Base-by-base conservation (phyloP, 2,329 filamentous ascomycete genomes). In the Colletotrichum magnum region DNA sequence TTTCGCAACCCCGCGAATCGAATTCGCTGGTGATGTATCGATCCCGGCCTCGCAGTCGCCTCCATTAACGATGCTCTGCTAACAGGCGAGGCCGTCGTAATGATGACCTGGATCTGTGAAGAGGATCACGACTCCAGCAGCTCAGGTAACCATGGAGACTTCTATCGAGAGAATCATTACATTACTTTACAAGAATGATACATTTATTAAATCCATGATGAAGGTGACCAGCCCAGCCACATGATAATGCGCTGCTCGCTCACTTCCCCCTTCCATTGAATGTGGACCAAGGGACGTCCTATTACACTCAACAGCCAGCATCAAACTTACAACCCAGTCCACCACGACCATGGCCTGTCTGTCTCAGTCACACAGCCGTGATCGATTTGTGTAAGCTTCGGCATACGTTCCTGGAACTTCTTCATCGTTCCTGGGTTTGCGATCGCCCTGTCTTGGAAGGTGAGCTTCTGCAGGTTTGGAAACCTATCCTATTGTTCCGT, bases 1-100 rank as follows among this genome's bases (percentile, higher is more conserved):
- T 13, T 21, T 43, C 52, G 52, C 36, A 51, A 16, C 41, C 32
- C 32, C 13, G 52, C 52, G 21, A 36, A 68, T 47, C 5, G 21
- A 50, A 13, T 41, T 41, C 28, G 21, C 18, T 43, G 3, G 18
- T 36, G 36, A 15, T 21, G n/a, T 10, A 13, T 39, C 15, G n/a
- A 47, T 32, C 28, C 47, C 16, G 45, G 39, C 28, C 41, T 26
- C 39, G 39, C 10, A 13, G 10, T 43, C 51, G 50, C 21, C 57
- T 54, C 39, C 41, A 43, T n/a, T 43, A n/a, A 63, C 13, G 32
- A 36, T 51, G 2, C 3, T 16, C 15, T 15, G 10, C 18, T 18
- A 18, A 18, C 18, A 18, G 28, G 7, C 7, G 5, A 36, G 7
- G 7, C 32, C 45, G 16, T 47, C 45, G 45, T 47, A 15, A 47